Conservation (phyloP, 2,329 filamentous ascomycete species). For the Alternaria ethzedia region DNA sequence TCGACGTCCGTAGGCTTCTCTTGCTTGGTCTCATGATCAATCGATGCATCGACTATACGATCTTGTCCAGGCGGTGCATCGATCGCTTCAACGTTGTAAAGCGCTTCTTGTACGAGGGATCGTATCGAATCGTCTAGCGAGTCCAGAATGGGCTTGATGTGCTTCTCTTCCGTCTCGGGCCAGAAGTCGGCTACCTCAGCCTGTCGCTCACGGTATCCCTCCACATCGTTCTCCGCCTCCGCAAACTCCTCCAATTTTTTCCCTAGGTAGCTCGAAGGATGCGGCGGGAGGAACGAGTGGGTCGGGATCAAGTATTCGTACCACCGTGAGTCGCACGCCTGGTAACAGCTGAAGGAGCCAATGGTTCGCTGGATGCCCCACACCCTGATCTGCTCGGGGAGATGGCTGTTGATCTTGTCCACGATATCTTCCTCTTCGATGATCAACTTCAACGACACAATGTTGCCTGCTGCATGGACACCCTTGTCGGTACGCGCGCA, state of each 20-base stretch:
- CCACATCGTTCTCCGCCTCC: constrained; percentile 73
- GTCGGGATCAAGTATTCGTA: constrained; percentile 98
- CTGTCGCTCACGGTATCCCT: constrained; percentile 72
- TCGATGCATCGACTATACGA: constrained; percentile 42
- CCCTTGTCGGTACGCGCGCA: constrained; percentile 98
- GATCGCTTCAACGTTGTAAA: constrained; percentile 55
- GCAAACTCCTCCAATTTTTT: constrained; percentile 81
- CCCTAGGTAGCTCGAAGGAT: constrained; percentile 84
- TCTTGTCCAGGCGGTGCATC: constrained; percentile 37
- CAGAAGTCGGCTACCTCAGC: constrained; percentile 83
- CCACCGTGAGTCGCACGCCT: constrained; percentile 91
- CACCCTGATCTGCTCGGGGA: constrained; percentile 88
- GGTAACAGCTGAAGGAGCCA: constrained; percentile 92
- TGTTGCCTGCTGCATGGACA: constrained; percentile 93
- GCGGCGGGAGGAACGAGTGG: constrained; percentile 89
- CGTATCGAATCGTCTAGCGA: constrained; percentile 68
- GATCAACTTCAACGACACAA: constrained; percentile 94
- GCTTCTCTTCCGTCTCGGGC: constrained; percentile 78
- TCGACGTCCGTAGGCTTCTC: constrained; percentile 10
- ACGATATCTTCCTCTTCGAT: constrained; percentile 89
- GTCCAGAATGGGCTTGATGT: constrained; percentile 73
- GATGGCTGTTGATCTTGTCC: constrained; percentile 84
- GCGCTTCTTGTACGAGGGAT: constrained; percentile 66
- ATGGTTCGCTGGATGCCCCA: constrained; percentile 93
- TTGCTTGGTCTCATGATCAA: constrained; percentile 21